Percentiles rank a stretch among this genome's conserved stretches.
Evolutionary conservation across 768 basidiomycete species (phyloP).

Genomic region (Tylopilus rubrobrunneus): DNA sequence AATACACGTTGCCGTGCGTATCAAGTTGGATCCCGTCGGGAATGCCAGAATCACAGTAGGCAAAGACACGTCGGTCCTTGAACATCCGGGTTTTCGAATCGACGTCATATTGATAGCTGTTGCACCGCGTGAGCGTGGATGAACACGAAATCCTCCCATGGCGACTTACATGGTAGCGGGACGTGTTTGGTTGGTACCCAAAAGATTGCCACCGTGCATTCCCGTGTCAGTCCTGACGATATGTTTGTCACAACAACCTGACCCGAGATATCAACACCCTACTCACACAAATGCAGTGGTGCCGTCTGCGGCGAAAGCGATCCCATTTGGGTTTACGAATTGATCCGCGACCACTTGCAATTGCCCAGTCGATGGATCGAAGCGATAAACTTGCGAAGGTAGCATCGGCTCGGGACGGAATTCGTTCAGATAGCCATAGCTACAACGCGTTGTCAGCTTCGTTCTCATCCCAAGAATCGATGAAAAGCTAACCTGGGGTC

Average conservation of each 20-base stretch:
- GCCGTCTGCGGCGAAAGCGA: slow-evolving; percentile 66
- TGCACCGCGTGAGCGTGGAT: neutral
- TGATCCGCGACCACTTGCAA: slow-evolving; percentile 74
- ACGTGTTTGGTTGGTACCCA: slow-evolving; percentile 50
- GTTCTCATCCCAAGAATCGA: neutral
- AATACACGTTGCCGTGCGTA: slow-evolving; percentile 59
- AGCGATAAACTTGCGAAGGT: slow-evolving; percentile 75
- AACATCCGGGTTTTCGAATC: slow-evolving; percentile 51
- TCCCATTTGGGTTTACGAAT: slow-evolving; percentile 68
- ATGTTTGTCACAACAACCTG: neutral
- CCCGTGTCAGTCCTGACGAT: slow-evolving; percentile 30
- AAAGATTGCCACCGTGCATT: slow-evolving; percentile 34
- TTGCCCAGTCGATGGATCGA: slow-evolving; percentile 55
- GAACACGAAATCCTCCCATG: neutral
- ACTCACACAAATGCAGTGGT: slow-evolving; percentile 59
- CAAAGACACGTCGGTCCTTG: slow-evolving; percentile 61
- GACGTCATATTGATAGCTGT: slow-evolving; percentile 68
- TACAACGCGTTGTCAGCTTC: slow-evolving; percentile 17
- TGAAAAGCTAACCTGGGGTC: slow-evolving; percentile 52
- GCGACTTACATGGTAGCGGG: slow-evolving; percentile 65
- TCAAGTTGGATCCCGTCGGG: slow-evolving; percentile 71
- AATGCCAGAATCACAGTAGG: slow-evolving; percentile 60
- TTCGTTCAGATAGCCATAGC: slow-evolving; percentile 59
- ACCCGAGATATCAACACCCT: neutral
- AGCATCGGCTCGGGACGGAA: slow-evolving; percentile 66